phyloP scores from a whole-genome alignment of 2,329 filamentous ascomycete genomes.

The Trichoderma simmonsii region DNA sequence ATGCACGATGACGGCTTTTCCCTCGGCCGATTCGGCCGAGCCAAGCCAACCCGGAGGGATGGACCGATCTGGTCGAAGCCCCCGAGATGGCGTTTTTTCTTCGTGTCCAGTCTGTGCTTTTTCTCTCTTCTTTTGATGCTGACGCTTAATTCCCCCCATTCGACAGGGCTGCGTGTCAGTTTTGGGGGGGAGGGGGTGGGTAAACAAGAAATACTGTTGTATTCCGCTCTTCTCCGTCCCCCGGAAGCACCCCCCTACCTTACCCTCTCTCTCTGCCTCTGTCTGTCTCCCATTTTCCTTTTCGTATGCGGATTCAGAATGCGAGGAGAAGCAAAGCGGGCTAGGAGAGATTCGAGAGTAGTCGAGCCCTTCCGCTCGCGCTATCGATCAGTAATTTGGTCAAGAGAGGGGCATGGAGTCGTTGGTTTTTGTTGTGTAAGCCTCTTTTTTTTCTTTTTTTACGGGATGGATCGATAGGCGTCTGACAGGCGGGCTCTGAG shows the following conservation, averaged over 20 bases:
- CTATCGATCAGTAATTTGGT: not conserved
- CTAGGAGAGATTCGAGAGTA: not conserved
- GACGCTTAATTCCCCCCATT: not conserved
- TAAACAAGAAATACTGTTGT: not conserved
- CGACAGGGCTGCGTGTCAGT: slow-evolving; percentile 1
- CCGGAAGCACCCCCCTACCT: not conserved
- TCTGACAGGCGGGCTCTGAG: slow-evolving; percentile 3
- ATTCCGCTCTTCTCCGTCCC: not conserved
- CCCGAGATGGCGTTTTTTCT: slow-evolving; percentile 11
- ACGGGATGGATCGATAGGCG: slow-evolving; percentile 16
- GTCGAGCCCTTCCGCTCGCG: not conserved
- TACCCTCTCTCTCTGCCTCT: not conserved
- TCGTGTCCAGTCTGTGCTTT: not conserved
- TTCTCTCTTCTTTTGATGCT: not conserved
- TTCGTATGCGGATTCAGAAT: not conserved
- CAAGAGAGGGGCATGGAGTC: not conserved
- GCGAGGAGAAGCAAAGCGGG: not conserved
- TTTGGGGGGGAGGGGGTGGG: not conserved
- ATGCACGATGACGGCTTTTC: slow-evolving; percentile 15
- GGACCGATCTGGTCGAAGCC: slow-evolving; percentile 15
- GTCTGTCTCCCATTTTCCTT: not conserved
- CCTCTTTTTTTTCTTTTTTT: not conserved
- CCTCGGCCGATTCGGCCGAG: slow-evolving; percentile 12
- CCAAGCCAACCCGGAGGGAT: slow-evolving; percentile 6
- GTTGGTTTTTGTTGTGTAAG: not conserved